These are phyloP conservation scores for Chaetomiaceae sp. DNA, from an alignment of 2,329 filamentous ascomycete genomes.

Conservation along the genomic window DNA sequence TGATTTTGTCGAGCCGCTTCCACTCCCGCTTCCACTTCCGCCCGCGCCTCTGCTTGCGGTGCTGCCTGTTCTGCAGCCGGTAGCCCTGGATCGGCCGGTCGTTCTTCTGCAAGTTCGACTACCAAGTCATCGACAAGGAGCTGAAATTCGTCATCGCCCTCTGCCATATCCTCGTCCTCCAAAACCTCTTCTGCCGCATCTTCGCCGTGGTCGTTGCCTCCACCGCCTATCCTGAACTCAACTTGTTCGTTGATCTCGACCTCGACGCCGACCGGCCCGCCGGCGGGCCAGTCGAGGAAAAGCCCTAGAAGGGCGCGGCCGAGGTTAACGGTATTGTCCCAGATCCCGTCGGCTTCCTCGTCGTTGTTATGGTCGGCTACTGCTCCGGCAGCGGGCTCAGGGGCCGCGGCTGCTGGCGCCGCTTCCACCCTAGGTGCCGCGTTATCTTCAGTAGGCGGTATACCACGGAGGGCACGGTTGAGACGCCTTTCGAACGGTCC, in stretches of 20 bases:
- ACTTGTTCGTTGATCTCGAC: conserved; percentile 27
- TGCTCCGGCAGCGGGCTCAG: conserved; percentile 2
- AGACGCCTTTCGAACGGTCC: conserved; percentile 45
- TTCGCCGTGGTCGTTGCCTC: conserved; percentile 21
- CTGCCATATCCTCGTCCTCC: conserved; percentile 37
- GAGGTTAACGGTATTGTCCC: conserved; percentile 10
- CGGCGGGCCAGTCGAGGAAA: conserved; percentile 6
- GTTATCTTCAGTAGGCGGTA: conserved; percentile 25
- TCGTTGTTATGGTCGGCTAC: neutral
- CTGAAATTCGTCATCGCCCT: conserved; percentile 13
- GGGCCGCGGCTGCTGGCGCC: neutral
- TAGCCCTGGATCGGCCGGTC: neutral
- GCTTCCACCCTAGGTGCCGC: neutral
- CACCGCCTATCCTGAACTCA: conserved; percentile 21
- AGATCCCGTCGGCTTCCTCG: conserved; percentile 14
- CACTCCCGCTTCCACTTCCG: no score
- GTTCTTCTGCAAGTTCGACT: neutral
- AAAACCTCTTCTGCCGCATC: conserved; percentile 25
- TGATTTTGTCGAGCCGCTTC: conserved; percentile 14
- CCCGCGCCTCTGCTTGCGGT: conserved; percentile 9
- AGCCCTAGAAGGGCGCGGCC: conserved; percentile 14
- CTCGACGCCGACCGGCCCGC: conserved; percentile 17
- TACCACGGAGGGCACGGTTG: conserved; percentile 43
- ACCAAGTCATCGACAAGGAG: conserved; percentile 1
- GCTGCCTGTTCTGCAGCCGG: neutral